Evolutionary conservation across 163 green algal genomes (phyloP), one percentile per base, ranked within the genome.

Genomic region (Chlamydomonas reinhardtii): DNA sequence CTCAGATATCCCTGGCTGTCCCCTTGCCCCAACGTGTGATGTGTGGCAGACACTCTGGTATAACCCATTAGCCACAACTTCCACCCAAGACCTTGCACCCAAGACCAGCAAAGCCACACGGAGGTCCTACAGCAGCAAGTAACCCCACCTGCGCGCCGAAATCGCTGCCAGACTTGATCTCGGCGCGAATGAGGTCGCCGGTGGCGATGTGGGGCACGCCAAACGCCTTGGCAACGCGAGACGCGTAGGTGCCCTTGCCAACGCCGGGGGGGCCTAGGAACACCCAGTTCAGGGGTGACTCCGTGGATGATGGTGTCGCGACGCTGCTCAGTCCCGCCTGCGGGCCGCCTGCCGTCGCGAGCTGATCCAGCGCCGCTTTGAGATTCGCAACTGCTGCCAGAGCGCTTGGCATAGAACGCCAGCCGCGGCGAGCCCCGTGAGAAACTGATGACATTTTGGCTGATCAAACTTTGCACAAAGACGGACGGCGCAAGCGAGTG

Each of bases 241-340:
- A 96, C 8, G 95, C 95, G 87, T 99, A 99, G 11, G 98, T 99
- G 39, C 98, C 98, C 82, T 99, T 99, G 29, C 98, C 98, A 8
- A 99, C 98, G 17, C 98, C 98, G n/a, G 97, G 97, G 1, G 95
- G 92, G 2, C 97, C 97, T 1, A 99, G 91, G 81, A 99, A 98
- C 16, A 98, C 95, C 91, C 92, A 95, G 29, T 82, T 84, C 4
- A 93, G 80, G 19, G 65, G 37, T 17, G 24, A 35, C 19, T 32
- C 34, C 14, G 66, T 32, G 15, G 31, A 31, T 22, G 64, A 62
- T 31, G 35, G 39, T 62, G 64, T 4, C 66, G 78, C 52, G 19
- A 39, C 52, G 17, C 32, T 77, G 78, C 68, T 78, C 39, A 85
- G 37, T 2, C n/a, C 65, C 24, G 37, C 76, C n/a, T 39, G 2